Evolutionary conservation across 306 rosid species (phyloP).

Genomic region (Citrullus colocynthis): DNA sequence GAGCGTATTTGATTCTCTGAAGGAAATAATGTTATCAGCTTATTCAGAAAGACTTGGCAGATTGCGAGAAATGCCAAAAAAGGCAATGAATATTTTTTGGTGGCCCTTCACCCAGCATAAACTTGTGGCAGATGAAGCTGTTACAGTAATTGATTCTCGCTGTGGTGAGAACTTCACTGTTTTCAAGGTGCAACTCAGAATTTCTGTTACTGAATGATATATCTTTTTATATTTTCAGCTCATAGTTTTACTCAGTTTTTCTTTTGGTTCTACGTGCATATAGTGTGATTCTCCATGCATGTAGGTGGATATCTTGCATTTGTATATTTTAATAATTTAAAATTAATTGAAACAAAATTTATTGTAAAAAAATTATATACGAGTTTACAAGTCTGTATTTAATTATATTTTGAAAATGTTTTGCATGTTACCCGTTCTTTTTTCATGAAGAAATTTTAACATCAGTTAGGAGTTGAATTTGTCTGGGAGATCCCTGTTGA

Average conservation of each 20-base stretch:
- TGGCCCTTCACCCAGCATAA: conserved; percentile 99
- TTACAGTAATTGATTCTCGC: conserved; percentile 93
- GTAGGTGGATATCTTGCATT: not conserved
- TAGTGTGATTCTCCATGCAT: not conserved
- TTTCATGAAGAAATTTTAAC: not conserved
- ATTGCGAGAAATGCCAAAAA: conserved; percentile 74
- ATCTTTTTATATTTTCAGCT: not conserved
- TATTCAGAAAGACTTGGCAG: conserved; percentile 41
- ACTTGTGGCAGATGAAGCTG: conserved; percentile 56
- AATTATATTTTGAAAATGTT: not conserved
- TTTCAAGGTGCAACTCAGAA: conserved; percentile 51
- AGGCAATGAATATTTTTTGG: conserved; percentile 70
- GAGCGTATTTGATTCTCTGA: conserved; percentile 41
- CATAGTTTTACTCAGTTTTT: not conserved
- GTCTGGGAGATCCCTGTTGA: not conserved
- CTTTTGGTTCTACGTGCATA: not conserved
- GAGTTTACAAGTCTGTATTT: not conserved
- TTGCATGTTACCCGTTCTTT: not conserved
- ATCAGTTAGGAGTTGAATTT: not conserved
- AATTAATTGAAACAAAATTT: not conserved
- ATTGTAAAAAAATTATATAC: not conserved
- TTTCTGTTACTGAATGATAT: not conserved
- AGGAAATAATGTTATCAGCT: conserved; percentile 57
- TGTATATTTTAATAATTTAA: not conserved
- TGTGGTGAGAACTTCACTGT: conserved; percentile 81